Percentiles rank a stretch among this genome's conserved stretches.
phyloP scores from a whole-genome alignment of 345 rosid species.

The Boechera retrofracta region DNA sequence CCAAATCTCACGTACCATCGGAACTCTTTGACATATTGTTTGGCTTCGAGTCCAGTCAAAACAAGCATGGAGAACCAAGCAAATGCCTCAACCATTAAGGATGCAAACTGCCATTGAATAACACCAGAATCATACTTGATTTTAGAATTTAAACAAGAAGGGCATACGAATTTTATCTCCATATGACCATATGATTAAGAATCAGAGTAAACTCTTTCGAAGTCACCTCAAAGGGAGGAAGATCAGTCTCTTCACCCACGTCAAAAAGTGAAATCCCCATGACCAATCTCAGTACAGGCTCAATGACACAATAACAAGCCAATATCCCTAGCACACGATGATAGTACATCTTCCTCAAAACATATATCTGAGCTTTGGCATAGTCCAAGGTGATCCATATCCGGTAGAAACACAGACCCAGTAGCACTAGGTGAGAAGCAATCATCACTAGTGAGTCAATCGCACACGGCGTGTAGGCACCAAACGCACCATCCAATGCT shows the following conservation, averaged over 20 bases:
- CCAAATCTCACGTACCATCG: conserved; percentile 92
- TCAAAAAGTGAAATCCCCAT: conserved; percentile 68
- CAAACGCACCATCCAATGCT: conserved; percentile 67
- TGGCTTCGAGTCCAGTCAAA: conserved; percentile 71
- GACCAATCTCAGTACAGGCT: conserved; percentile 75
- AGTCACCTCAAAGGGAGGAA: conserved; percentile 86
- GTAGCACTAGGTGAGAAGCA: conserved; percentile 71
- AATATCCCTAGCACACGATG: conserved; percentile 61
- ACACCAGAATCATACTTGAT: neutral
- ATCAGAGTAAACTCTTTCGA: neutral
- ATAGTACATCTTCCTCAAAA: conserved; percentile 68
- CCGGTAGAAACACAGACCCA: conserved; percentile 71
- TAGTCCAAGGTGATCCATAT: conserved; percentile 66
- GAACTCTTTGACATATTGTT: conserved; percentile 65
- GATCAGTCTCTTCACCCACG: conserved; percentile 56
- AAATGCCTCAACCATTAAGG: conserved; percentile 66
- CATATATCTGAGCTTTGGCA: conserved; percentile 63
- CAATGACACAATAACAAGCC: conserved; percentile 69
- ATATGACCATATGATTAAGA: neutral
- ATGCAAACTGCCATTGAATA: conserved; percentile 54
- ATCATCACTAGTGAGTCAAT: conserved; percentile 66
- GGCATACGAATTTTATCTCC: conserved; percentile 2
- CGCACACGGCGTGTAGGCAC: conserved; percentile 77
- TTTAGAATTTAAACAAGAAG: conserved; percentile 9
- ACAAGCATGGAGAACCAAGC: conserved; percentile 86